phyloP scores from a whole-genome alignment of 2,329 filamentous ascomycete species.

The Beauveria medogensis region DNA sequence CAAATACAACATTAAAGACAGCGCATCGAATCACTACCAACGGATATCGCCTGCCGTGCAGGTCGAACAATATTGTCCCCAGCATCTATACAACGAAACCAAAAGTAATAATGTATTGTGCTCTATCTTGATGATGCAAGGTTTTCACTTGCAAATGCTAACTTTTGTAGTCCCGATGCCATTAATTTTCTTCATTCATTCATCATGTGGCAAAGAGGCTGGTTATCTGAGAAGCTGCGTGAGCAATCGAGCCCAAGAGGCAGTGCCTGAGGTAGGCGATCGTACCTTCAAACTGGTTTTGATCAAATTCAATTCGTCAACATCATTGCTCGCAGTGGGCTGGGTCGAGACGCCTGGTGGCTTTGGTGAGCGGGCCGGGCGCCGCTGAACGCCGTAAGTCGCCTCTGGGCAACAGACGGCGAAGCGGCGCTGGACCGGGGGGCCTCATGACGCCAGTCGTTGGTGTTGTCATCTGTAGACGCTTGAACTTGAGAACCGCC shows the following conservation, averaged over 20 bases:
- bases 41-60: neutral
- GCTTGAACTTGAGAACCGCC: constrained; percentile 60
- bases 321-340: constrained; percentile 62
- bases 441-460: constrained; percentile 32
- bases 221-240: constrained; percentile 2
- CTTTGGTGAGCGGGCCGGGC: constrained; percentile 34
- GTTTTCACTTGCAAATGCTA: constrained; percentile 1
- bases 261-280: neutral
- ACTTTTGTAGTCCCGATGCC: constrained; percentile 9
- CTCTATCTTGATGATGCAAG: constrained; percentile 9
- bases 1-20: neutral
- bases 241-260: neutral
- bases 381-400: constrained; percentile 39
- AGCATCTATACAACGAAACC: neutral
- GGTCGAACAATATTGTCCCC: neutral
- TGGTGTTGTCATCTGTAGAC: constrained; percentile 35
- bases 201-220: constrained; percentile 10
- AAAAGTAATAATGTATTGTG: constrained; percentile 7
- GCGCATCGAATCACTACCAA: neutral
- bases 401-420: constrained; percentile 37
- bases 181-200: constrained; percentile 1
- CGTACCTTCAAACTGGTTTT: constrained; percentile 10
- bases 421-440: constrained; percentile 35
- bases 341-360: constrained; percentile 51
- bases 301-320: constrained; percentile 47